phyloP scores from a whole-genome alignment of 1,284 basidiomycete species.

The Chalciporus piperatoides region DNA sequence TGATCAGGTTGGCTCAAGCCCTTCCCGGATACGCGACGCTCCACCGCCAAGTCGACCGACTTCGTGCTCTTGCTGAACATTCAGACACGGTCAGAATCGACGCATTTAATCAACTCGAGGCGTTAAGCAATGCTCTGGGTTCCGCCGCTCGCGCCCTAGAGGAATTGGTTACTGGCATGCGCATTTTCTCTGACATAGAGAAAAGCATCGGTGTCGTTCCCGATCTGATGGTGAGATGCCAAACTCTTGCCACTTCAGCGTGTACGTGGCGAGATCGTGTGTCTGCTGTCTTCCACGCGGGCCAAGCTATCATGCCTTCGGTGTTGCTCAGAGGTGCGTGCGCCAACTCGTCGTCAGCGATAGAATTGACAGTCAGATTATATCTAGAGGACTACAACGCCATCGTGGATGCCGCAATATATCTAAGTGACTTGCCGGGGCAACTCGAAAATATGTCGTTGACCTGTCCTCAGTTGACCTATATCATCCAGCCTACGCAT shows the following conservation, averaged over 20 bases:
- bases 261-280: constrained; percentile 26
- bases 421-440: constrained; percentile 22
- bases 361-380: not conserved
- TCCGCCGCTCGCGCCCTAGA: constrained; percentile 34
- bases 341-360: not conserved
- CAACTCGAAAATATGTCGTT: constrained; percentile 28
- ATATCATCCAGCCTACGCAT: constrained; percentile 25
- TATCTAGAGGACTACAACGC: constrained; percentile 26
- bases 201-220: constrained; percentile 25
- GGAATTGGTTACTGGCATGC: constrained; percentile 40
- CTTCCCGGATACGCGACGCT: constrained; percentile 19
- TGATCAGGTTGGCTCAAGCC: constrained; percentile 37
- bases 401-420: constrained; percentile 20
- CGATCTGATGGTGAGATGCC: constrained; percentile 31
- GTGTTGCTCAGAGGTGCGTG: constrained; percentile 35
- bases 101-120: constrained; percentile 21
- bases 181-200: constrained; percentile 34
- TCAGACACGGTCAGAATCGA: constrained; percentile 23
- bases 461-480: constrained; percentile 29
- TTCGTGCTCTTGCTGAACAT: constrained; percentile 22
- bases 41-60: constrained; percentile 16
- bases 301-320: constrained; percentile 22
- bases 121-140: constrained; percentile 24
- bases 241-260: constrained; percentile 19
- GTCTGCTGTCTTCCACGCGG: constrained; percentile 19